phyloP scores from a whole-genome alignment of 2,329 filamentous ascomycete genomes.

The Teratosphaeria zuluensis region DNA sequence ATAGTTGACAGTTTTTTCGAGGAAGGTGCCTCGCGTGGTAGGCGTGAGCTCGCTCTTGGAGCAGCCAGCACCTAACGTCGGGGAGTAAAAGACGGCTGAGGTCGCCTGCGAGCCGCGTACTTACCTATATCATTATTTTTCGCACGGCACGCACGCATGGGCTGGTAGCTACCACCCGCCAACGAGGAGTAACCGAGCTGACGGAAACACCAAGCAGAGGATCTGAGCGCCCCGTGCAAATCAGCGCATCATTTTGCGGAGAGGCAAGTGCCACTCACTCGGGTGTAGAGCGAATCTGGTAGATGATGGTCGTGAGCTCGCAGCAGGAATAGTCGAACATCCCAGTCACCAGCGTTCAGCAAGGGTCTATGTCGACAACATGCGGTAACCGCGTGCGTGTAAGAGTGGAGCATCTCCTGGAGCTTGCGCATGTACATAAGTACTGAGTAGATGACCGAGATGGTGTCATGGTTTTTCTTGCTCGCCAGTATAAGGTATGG shows the following conservation, averaged over 20 bases:
- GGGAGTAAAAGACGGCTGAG: not conserved
- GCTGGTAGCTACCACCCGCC: not conserved
- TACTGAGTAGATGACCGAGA: too few species aligned
- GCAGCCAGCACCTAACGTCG: not conserved
- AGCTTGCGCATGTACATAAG: too few species aligned
- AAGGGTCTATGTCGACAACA: not conserved
- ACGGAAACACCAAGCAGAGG: not conserved
- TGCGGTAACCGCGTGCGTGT: not conserved
- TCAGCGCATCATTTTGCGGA: slow-evolving; percentile 1
- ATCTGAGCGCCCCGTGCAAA: not conserved
- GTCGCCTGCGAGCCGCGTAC: not conserved
- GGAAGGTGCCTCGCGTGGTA: not conserved
- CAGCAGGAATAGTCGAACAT: too few species aligned
- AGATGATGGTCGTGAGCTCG: too few species aligned
- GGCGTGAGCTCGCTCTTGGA: not conserved
- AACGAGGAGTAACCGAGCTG: not conserved
- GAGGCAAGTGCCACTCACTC: not conserved
- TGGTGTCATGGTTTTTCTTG: too few species aligned
- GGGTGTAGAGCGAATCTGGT: not conserved
- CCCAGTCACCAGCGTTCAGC: too few species aligned
- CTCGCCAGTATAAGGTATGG: too few species aligned
- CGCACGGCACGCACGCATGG: not conserved
- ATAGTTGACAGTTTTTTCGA: not conserved
- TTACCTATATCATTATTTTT: not conserved
- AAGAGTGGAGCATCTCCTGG: too few species aligned